Conservation (phyloP, 2,329 filamentous ascomycete genomes). For the Emmonsia crescens region DNA sequence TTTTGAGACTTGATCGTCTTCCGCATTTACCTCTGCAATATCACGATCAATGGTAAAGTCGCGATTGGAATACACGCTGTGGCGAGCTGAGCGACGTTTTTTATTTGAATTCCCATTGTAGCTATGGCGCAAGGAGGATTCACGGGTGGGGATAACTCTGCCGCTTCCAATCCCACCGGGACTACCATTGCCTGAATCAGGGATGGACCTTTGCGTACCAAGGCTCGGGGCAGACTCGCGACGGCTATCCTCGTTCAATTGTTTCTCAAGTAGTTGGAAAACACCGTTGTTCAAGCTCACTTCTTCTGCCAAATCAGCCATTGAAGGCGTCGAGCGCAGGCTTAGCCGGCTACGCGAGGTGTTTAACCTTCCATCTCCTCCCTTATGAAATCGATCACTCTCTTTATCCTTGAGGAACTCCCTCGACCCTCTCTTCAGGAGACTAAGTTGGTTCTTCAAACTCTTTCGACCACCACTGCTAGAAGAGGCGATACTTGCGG, state of each 20-base stretch:
- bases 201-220: slow-evolving; percentile 22
- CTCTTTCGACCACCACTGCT: slow-evolving; percentile 30
- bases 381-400: slow-evolving; percentile 22
- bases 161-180: slow-evolving; percentile 35
- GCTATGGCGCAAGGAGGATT: slow-evolving; percentile 54
- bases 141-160: slow-evolving; percentile 52
- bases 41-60: slow-evolving; percentile 32
- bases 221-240: slow-evolving; percentile 23
- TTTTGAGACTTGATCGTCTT: slow-evolving; percentile 47
- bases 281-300: slow-evolving; percentile 5
- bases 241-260: slow-evolving; percentile 5
- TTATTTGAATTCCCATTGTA: slow-evolving; percentile 43
- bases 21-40: slow-evolving; percentile 28
- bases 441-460: slow-evolving; percentile 24
- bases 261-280: not conserved
- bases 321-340: slow-evolving; percentile 31
- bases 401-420: slow-evolving; percentile 30
- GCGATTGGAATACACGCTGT: slow-evolving; percentile 30
- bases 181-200: slow-evolving; percentile 19
- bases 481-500: slow-evolving; percentile 30
- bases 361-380: slow-evolving; percentile 23
- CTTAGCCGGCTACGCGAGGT: slow-evolving; percentile 28
- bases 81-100: slow-evolving; percentile 43
- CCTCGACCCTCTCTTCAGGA: slow-evolving; percentile 28
- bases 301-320: slow-evolving; percentile 34